Percentiles rank a stretch among this genome's conserved stretches.
Conservation (phyloP, 1,139 yeast genomes). For the Pichia sp. region DNA sequence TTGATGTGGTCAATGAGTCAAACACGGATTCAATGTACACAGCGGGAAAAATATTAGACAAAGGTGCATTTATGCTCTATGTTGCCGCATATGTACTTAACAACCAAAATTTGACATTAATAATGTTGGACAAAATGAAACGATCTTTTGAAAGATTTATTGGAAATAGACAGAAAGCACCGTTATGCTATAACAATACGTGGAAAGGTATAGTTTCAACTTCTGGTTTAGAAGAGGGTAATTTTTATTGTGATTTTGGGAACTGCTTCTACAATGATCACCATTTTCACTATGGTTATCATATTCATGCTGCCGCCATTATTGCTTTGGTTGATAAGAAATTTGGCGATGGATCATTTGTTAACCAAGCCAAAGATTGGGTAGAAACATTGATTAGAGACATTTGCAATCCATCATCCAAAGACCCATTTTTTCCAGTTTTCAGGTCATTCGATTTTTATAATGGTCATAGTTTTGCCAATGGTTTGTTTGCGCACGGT, state of each 20-base stretch:
- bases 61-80: conserved; percentile 64
- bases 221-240: conserved; percentile 46
- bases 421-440: conserved; percentile 59
- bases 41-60: conserved; percentile 66
- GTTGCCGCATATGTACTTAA: conserved; percentile 49
- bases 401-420: conserved; percentile 54
- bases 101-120: conserved; percentile 38
- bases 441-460: conserved; percentile 74
- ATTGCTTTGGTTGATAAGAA: conserved; percentile 46
- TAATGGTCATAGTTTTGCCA: conserved; percentile 78
- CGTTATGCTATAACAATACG: conserved; percentile 54
- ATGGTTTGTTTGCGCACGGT: conserved; percentile 63
- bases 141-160: conserved; percentile 54
- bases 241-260: conserved; percentile 54
- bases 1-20: conserved; percentile 49
- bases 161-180: conserved; percentile 47
- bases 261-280: conserved; percentile 74
- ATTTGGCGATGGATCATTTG: conserved; percentile 42
- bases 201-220: conserved; percentile 75
- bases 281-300: conserved; percentile 77
- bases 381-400: conserved; percentile 57
- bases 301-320: conserved; percentile 64
- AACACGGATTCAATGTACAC: conserved; percentile 70
- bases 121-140: conserved; percentile 43
- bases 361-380: conserved; percentile 43